Percentiles rank a stretch among this genome's conserved stretches.
These are phyloP conservation scores for Penicillium ochrochloron DNA, from an alignment of 495 filamentous ascomycete species.

Conservation along the genomic window DNA sequence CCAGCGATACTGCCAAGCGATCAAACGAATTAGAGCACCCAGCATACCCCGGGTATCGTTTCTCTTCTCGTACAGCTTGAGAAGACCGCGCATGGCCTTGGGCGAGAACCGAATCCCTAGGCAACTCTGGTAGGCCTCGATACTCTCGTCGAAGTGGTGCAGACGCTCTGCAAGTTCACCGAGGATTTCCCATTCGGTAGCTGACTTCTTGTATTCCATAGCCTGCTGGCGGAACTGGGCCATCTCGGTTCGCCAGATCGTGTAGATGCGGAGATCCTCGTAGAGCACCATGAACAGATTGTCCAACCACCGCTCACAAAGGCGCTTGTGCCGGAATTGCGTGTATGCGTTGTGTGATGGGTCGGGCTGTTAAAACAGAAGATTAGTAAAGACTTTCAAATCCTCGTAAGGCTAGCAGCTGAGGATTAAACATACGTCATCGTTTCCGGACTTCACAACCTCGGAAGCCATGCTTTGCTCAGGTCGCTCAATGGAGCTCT, in stretches of 20 bases:
- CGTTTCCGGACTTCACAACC: constrained; percentile 76
- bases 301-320: constrained; percentile 97
- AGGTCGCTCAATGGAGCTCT: constrained; percentile 71
- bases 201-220: constrained; percentile 90
- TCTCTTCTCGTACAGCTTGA: constrained; percentile 74
- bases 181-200: constrained; percentile 98
- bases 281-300: constrained; percentile 99
- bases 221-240: constrained; percentile 87
- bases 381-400: constrained; percentile 15
- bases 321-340: constrained; percentile 89
- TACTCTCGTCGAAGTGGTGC: constrained; percentile 85
- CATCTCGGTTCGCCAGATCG: constrained; percentile 98
- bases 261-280: constrained; percentile 96
- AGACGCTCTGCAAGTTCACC: constrained; percentile 90
- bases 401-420: background rate
- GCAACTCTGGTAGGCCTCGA: constrained; percentile 89
- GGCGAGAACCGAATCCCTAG: constrained; percentile 83
- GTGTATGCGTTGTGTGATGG: constrained; percentile 58
- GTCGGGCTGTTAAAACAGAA: constrained; percentile 40
- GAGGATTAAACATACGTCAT: constrained; percentile 59
- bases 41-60: constrained; percentile 77
- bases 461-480: constrained; percentile 81
- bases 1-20: constrained; percentile 99
- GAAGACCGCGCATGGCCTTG: constrained; percentile 82
- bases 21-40: constrained; percentile 79